Percentiles rank a stretch among this genome's conserved stretches.
These are phyloP conservation scores for Boletus rubropictus DNA, from an alignment of 768 basidiomycete species.

Conservation along the genomic window DNA sequence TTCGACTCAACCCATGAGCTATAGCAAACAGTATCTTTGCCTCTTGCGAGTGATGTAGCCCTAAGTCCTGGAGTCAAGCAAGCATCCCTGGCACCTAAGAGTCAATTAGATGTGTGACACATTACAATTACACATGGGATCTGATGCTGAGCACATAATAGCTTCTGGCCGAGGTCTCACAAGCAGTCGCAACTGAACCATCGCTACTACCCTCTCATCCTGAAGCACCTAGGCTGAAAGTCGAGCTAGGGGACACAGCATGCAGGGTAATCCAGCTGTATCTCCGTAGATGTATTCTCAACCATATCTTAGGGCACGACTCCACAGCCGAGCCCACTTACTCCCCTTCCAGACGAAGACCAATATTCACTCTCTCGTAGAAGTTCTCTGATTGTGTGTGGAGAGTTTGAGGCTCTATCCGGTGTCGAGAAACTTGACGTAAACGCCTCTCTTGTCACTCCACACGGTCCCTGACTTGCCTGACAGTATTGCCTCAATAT, in stretches of 20 bases:
- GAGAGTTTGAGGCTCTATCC: constrained; percentile 41
- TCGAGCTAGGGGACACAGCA: constrained; percentile 1
- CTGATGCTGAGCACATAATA: constrained; percentile 16
- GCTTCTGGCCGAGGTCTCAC: constrained; percentile 27
- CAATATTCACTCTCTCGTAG: background rate
- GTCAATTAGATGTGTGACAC: constrained; percentile 26
- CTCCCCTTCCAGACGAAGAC: constrained; percentile 12
- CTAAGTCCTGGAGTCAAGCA: constrained; percentile 13
- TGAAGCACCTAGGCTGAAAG: constrained; percentile 16
- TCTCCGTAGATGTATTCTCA: constrained; percentile 1
- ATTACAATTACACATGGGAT: constrained; percentile 8
- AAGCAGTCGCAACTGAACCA: constrained; percentile 27
- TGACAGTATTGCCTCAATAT: constrained; percentile 65
- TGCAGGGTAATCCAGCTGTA: constrained; percentile 11
- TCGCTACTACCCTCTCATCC: constrained; percentile 24
- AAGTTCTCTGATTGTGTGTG: constrained; percentile 31
- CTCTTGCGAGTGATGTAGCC: background rate
- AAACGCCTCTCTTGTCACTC: constrained; percentile 13
- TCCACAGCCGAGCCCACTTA: constrained; percentile 21
- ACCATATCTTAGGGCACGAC: constrained; percentile 12
- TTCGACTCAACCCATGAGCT: background rate
- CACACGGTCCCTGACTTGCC: background rate
- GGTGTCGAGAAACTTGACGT: constrained; percentile 50
- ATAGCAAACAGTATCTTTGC: constrained; percentile 5
- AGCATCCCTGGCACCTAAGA: constrained; percentile 14